Evolutionary conservation across 139 green algal species (phyloP), one percentile per base, ranked within the genome.

Genomic region (Tetraselmis chui): DNA sequence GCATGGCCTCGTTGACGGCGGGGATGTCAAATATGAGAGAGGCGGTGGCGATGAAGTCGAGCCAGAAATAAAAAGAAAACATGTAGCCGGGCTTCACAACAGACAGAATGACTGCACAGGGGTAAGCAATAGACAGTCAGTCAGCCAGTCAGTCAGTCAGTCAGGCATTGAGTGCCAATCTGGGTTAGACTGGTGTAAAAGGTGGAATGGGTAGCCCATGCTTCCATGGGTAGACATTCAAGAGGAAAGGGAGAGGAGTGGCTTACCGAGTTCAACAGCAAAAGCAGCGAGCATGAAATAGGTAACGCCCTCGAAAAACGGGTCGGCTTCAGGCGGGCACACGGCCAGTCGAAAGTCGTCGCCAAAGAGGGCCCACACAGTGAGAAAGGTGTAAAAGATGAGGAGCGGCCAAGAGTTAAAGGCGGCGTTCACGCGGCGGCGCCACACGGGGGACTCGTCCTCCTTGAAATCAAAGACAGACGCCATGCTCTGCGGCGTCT

Each of bases 31-130:
- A 83, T 0, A 94, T 76, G 32, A 98, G 88, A 23, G 88, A 95
- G 75, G 89, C 30, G 0, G 89, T 93, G 0, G 91, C 92, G 0
- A 97, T 84, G 11, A 92, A 67, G 85, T 98, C 95, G 11, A 98
- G 89, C 89, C 88, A 97, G 80, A 97, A 98, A 86, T 97, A 98
- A 79, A 98, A 96, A 29, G 24, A 88, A 26, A 95, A 30, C 75
- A 95, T 94, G 89, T 97, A 98, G 30, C 82, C 84, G 0, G 88
- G 89, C 28, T 89, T 88, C 0, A 89, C 81, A 0, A 93, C 23
- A 25, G 84, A 93, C 0, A 83, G 87, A 45, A 89, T 31, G 18
- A 85, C 86, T 90, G 85, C 74, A 83, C 28, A 27, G 32, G 2
- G 76, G 59, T 30, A 11, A 87, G 30, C 80, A 84, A 84, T 1